These are phyloP conservation scores for Ceratonia siliqua DNA, from an alignment of 306 rosid genomes.

Conservation along the genomic window DNA sequence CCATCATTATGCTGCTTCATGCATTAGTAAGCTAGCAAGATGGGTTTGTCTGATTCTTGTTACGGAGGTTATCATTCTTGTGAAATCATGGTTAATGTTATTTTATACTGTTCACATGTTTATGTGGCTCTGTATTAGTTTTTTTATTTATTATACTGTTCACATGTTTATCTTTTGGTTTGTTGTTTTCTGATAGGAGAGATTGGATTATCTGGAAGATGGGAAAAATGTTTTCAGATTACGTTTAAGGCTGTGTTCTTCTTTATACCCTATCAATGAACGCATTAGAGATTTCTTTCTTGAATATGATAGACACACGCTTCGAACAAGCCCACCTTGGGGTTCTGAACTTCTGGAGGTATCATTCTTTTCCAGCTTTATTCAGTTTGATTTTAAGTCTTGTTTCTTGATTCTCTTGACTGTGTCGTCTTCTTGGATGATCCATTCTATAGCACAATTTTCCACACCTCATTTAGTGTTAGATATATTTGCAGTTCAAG, in stretches of 20 bases:
- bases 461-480: neutral
- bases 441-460: neutral
- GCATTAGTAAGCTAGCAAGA: neutral
- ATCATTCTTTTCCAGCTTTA: constrained; percentile 31
- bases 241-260: constrained; percentile 92
- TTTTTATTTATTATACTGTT: neutral
- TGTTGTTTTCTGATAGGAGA: constrained; percentile 63
- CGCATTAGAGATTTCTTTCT: constrained; percentile 95
- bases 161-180: constrained; percentile 33
- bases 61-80: constrained; percentile 17
- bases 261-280: constrained; percentile 89
- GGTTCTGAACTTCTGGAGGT: constrained; percentile 99
- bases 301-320: constrained; percentile 97
- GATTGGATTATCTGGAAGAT: constrained; percentile 96
- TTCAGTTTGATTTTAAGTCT: constrained; percentile 9
- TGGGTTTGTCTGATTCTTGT: constrained; percentile 17
- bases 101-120: constrained; percentile 3
- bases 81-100: neutral
- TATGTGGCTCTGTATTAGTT: constrained; percentile 16
- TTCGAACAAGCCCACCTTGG: constrained; percentile 99
- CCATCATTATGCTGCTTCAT: neutral
- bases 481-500: neutral
- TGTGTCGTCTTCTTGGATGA: constrained; percentile 4
- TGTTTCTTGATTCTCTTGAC: constrained; percentile 8
- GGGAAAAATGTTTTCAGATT: constrained; percentile 88